Evolutionary conservation across 176 grass and related monocot genomes (phyloP), one percentile per base, ranked within the genome.

Genomic region (Aegilops bicornis): DNA sequence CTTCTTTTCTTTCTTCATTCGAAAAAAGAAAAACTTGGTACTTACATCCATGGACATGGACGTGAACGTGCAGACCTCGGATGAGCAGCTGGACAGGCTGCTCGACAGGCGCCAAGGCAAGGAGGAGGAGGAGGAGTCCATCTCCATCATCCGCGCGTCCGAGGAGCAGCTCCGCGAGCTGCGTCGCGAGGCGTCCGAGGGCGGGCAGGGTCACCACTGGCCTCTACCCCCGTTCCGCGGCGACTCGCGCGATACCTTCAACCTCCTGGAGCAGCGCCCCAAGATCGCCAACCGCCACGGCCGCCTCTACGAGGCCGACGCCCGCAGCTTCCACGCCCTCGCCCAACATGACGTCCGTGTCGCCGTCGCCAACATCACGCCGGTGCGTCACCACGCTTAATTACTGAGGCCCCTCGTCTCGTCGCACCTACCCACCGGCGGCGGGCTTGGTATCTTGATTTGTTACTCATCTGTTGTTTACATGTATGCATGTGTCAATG

Each of bases 101-200:
- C 86, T 91, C 4, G 87, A 78, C 13, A 77, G 31, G 78, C 84
- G 50, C 50, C 50, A 81, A 67, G 70, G 47, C 50, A 0, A 54
- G 13, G 9, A 77, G 74, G 11, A 54, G 13, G 4, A 54, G 47
- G 12, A 19, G 16, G 6, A 19, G 45, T 14, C 50, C 50, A 7
- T 17, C 0, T 3, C 76, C 27, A 88, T 96, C 58, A 64, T 93
- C 73, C 88, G 66, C 27, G 94, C 88, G 40, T 84, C 88, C 0
- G 92, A 96, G 87, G 85, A 98, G 64, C 96, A 96, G 80, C 12
- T 87, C 54, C 79, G 87, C 2, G 86, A 89, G 40, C 80, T 98
- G 39, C 88, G 82, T 7, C 86, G 79, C 17, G 79, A 91, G 1
- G 76, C 84, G 22, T 88, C 88, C 2, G 84, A 92, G 54, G 82